Base-by-base conservation (phyloP, 495 filamentous ascomycete species). In the Hypoxylon lienhwacheense region DNA sequence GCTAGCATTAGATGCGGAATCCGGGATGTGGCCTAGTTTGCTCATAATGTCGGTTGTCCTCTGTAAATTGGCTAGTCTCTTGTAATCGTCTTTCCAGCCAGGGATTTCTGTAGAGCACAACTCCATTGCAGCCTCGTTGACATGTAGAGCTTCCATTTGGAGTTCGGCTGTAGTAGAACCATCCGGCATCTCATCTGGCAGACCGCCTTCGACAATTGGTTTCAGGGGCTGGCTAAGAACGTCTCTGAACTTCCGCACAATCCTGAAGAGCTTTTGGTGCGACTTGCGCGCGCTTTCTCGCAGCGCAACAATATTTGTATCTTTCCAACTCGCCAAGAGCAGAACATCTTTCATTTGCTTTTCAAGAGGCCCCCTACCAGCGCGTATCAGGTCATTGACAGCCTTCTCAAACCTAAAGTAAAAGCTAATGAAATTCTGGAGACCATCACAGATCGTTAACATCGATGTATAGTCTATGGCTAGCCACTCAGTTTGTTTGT, bases 271-370 rank as follows among this genome's bases (percentile, higher is more conserved):
- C 66, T 95, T 96, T 57, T 86, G 81, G 66, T 97, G 95, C 5
- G 92, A 97, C 47, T 86, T 83, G 64, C 85, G 82, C 1, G 93
- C 89, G 68, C 91, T 96, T 52, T 96, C 91, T 62, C 82, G 78
- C 29, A 99, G 71, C 5, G 89, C 87, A 45, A 87, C 83, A 42
- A 99, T 92, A 55, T 96, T 97, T 16, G 87, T 96, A 59, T 97
- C 95, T 64, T 95, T 93, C 95, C 95, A 97, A 65, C 88, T 95
- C 1, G 90, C 89, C 48, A 97, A 70, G 22, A 91, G 78, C 15
- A 97, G 77, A 21, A 96, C 85, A 54, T 96, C 87, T 58, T 87
- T 88, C 77, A 97, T 86, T 36, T 88, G 80, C 65, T 89, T 95
- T 65, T 96, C 91, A 6, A 96, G 74, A 3, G 77, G 73, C 1